Base-by-base conservation (phyloP, 305 asterid genomes). In the Plantago rigida region DNA sequence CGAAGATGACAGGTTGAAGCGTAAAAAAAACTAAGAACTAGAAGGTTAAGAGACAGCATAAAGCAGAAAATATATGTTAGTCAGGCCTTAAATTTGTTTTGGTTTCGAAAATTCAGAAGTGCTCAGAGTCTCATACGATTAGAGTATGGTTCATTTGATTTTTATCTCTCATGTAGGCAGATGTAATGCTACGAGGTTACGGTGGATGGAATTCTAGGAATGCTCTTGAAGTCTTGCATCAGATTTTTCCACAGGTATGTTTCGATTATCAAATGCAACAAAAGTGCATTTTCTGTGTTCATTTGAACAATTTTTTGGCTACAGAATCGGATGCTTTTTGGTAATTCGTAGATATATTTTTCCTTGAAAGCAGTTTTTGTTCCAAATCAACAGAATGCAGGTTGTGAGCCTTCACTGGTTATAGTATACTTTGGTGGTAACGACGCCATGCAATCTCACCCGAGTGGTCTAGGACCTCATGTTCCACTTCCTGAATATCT, bases 351-450 rank as follows among this genome's bases (percentile, higher is more conserved):
- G 0, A n/a, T n/a, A 1, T 22, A 2, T 22, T 22, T 22, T 22
- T 22, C 26, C 26, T 22, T 22, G 1, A 22, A 22, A 22, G 26
- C 26, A 0, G 26, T 22, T 22, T 22, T 48, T 26, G 2, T 44
- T 66, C 42, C 50, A 24, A 22, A 22, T 1, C 19, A 19, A 26
- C 66, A 89, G 97, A 84, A 81, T 60, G 93, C 86, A n/a, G 78
- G 64, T 47, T 79, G 72, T 60, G 92, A 89, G 63, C 97, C 94
- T 52, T 76, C 84, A 48, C 73, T 89, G 55, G 94, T 84, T 54
- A 75, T 89, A 42, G 90, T 85, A 58, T 89, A 87, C 73, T 87
- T 89, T 63, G 97, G 97, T 49, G 97, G 97, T 49, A 89, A 89
- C 61, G 97, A 89, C 77, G 76, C 95, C 28, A 13, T 69, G 75